phyloP scores from a whole-genome alignment of 805 yeast species.

The Clavispora phyllophila region DNA sequence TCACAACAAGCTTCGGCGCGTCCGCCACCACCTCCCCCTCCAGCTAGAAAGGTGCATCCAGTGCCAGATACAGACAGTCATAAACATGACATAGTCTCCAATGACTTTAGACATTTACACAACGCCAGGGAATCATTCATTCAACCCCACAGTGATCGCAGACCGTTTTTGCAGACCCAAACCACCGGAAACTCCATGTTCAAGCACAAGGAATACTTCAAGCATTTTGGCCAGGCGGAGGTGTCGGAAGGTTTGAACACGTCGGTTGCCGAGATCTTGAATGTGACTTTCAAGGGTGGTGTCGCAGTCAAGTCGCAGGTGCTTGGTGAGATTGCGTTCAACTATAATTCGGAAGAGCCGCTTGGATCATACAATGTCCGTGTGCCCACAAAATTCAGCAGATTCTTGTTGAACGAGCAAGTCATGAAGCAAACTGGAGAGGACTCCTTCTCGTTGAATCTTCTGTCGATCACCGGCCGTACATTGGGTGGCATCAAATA shows the following conservation, averaged over 20 bases:
- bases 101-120: constrained; percentile 42
- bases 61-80: constrained; percentile 21
- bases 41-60: constrained; percentile 43
- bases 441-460: constrained; percentile 39
- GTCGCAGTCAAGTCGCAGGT: constrained; percentile 52
- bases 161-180: constrained; percentile 26
- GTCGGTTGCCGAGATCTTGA: constrained; percentile 80
- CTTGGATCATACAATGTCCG: constrained; percentile 30
- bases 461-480: constrained; percentile 50
- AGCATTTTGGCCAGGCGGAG: constrained; percentile 23
- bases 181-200: constrained; percentile 39
- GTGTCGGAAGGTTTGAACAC: constrained; percentile 58
- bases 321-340: constrained; percentile 84
- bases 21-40: constrained; percentile 52
- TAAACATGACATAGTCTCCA: constrained; percentile 42
- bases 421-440: constrained; percentile 24
- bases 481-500: constrained; percentile 83
- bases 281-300: constrained; percentile 71
- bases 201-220: constrained; percentile 46
- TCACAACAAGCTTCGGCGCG: not conserved
- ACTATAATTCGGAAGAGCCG: constrained; percentile 40
- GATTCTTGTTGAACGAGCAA: constrained; percentile 38
- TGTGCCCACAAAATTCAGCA: constrained; percentile 46
- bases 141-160: constrained; percentile 11
- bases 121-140: constrained; percentile 30